Base-by-base conservation (phyloP, 768 basidiomycete species). In the Psilocybe cubensis region DNA sequence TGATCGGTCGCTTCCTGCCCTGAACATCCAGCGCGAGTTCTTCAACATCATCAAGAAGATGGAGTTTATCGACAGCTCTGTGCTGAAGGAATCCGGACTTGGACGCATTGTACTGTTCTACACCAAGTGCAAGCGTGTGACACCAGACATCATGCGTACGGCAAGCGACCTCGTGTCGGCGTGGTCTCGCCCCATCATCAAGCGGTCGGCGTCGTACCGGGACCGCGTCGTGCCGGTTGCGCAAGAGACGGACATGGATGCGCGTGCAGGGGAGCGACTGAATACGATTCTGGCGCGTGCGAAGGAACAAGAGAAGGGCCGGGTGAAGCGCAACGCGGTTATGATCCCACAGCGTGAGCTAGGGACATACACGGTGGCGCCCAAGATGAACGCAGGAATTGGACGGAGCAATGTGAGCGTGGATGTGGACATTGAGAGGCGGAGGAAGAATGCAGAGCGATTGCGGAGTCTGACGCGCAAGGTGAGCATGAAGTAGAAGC, bases 11-110 rank as follows among this genome's bases (percentile, higher is more conserved):
- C 82, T 99, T 3, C 97, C 97, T 0, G 94, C 95, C 3, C 82
- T 98, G 52, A 96, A 96, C 72, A 98, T 99, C 66, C 97, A 98
- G 70, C 87, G 88, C 44, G 91, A 95, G 51, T 87, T 98, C 62
- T 94, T 98, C 74, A 81, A 84, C 28, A 83, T 88, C 52, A 77
- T 99, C 9, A 81, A 79, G 60, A 93, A 89, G 78, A 93, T 98
- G 89, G 89, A 92, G 61, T 91, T 91, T 66, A 95, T 98, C 68
- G 96, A 98, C 74, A 87, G 87, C 28, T 73, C 86, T 18, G 92
- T 92, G 4, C 87, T 99, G 64, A 96, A 96, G 70, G 93, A 96
- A 69, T 92, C 92, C 1, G 86, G 88, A 0, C 81, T 99, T 3
- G 97, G 97, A 14, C 88, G 89, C 56, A 83, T 98, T 63, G 79